A percentile compares a stretch with the other conserved stretches of the same genome.
Evolutionary conservation across 2,329 filamentous ascomycete species (phyloP).

Genomic region (Sordariomycetes sp.): DNA sequence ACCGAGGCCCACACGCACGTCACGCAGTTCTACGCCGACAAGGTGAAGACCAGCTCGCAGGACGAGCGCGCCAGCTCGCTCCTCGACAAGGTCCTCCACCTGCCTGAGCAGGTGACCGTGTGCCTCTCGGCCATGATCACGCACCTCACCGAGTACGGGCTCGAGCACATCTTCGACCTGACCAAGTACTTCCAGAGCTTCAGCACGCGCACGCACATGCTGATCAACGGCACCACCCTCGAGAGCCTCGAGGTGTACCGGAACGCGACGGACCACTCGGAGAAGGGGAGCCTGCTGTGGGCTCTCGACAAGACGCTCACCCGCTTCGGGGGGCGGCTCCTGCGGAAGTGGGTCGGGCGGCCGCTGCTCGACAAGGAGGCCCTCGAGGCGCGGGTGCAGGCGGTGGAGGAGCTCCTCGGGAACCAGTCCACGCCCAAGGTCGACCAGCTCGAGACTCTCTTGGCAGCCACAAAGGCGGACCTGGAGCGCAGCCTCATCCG

Average conservation of each 20-base stretch:
- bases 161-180: constrained; percentile 90
- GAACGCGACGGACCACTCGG: constrained; percentile 78
- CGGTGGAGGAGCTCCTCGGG: constrained; percentile 76
- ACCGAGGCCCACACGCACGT: constrained; percentile 83
- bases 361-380: constrained; percentile 67
- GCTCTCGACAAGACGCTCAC: constrained; percentile 87
- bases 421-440: constrained; percentile 55
- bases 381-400: constrained; percentile 69
- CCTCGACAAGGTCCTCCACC: constrained; percentile 74
- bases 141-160: constrained; percentile 80
- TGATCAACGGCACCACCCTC: constrained; percentile 88
- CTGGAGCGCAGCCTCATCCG: constrained; percentile 88
- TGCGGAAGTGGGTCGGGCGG: constrained; percentile 91
- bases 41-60: constrained; percentile 53
- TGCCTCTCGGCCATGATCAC: constrained; percentile 96
- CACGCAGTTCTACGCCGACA: constrained; percentile 83
- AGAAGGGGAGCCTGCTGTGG: constrained; percentile 90
- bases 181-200: constrained; percentile 98
- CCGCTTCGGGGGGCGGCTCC: constrained; percentile 73
- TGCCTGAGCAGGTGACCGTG: constrained; percentile 78
- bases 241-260: constrained; percentile 93
- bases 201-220: constrained; percentile 87
- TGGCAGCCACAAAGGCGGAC: constrained; percentile 65
- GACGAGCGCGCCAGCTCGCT: constrained; percentile 51
- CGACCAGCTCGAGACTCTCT: constrained; percentile 62